Conservation (phyloP, 202 grass and related monocot species). For the Carex arenaria region DNA sequence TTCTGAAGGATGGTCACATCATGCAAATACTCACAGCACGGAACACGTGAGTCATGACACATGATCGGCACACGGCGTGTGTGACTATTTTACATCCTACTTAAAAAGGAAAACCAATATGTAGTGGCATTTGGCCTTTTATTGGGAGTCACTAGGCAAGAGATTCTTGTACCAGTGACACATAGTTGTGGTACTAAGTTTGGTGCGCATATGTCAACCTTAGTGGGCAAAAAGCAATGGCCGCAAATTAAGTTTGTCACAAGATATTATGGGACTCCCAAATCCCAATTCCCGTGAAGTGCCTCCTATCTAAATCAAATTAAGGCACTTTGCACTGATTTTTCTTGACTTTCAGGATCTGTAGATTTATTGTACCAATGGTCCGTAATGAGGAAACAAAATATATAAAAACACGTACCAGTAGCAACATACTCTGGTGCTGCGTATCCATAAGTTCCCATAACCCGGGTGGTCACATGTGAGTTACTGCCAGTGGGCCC, state of each 20-base stretch:
- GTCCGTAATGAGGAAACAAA: background rate
- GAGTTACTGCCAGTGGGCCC: conserved; percentile 76
- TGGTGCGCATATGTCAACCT: background rate
- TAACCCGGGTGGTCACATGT: conserved; percentile 80
- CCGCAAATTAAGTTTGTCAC: background rate
- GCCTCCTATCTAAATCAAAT: background rate
- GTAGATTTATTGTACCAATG: background rate
- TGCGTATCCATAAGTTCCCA: conserved; percentile 87
- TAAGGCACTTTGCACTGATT: background rate
- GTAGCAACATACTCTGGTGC: conserved; percentile 87
- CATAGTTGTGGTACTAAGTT: background rate
- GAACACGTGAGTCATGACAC: too few species aligned
- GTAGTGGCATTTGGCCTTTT: background rate
- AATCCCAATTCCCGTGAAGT: background rate
- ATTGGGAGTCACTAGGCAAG: background rate
- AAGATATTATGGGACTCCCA: background rate
- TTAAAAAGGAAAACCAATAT: background rate
- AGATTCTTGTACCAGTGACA: background rate
- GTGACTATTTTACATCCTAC: too few species aligned
- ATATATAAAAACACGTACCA: conserved; percentile 40
- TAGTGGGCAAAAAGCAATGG: background rate
- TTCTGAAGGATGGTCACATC: too few species aligned
- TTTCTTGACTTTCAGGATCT: background rate
- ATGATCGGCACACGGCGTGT: too few species aligned
- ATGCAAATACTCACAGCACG: too few species aligned